A percentile compares a stretch with the other conserved stretches of the same genome.
Conservation (phyloP, 345 rosid species). For the Populus nigra region DNA sequence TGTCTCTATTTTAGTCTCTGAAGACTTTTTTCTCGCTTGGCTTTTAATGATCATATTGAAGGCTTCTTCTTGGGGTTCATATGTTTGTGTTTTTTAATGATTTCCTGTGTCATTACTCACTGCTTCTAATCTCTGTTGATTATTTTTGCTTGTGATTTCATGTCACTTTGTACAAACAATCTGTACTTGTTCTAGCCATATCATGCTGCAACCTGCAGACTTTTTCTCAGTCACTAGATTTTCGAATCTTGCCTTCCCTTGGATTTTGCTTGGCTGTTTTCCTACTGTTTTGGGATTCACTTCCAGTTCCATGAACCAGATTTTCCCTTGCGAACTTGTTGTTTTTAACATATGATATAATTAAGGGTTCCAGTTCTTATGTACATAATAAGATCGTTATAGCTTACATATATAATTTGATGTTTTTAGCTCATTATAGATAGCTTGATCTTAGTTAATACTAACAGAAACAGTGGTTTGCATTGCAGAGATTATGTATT, state of each 20-base stretch:
- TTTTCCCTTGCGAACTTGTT: slow-evolving; percentile 4
- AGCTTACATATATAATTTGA: not conserved
- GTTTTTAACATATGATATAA: slow-evolving; percentile 31
- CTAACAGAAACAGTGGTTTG: slow-evolving; percentile 14
- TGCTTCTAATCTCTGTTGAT: slow-evolving; percentile 16
- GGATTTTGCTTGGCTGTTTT: slow-evolving; percentile 31
- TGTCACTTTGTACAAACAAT: slow-evolving; percentile 21
- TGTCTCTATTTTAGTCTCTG: slow-evolving; percentile 28
- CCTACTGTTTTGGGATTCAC: slow-evolving; percentile 14
- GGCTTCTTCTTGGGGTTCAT: slow-evolving; percentile 12
- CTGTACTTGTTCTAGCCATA: slow-evolving; percentile 15
- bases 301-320: slow-evolving; percentile 20
- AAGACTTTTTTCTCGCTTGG: slow-evolving; percentile 13
- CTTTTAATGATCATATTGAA: slow-evolving; percentile 13
- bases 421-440: slow-evolving; percentile 1
- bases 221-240: slow-evolving; percentile 19
- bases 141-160: slow-evolving; percentile 32
- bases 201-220: slow-evolving; percentile 8
- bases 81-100: not conserved
- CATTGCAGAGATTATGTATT: slow-evolving; percentile 86
- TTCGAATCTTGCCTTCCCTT: slow-evolving; percentile 13
- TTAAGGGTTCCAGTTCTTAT: not conserved
- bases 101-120: slow-evolving; percentile 2
- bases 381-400: not conserved
- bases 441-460: not conserved